Percentiles rank a stretch among this genome's conserved stretches.
Evolutionary conservation across 768 basidiomycete genomes (phyloP).

Genomic region (Pleurotus salmoneostramineus): DNA sequence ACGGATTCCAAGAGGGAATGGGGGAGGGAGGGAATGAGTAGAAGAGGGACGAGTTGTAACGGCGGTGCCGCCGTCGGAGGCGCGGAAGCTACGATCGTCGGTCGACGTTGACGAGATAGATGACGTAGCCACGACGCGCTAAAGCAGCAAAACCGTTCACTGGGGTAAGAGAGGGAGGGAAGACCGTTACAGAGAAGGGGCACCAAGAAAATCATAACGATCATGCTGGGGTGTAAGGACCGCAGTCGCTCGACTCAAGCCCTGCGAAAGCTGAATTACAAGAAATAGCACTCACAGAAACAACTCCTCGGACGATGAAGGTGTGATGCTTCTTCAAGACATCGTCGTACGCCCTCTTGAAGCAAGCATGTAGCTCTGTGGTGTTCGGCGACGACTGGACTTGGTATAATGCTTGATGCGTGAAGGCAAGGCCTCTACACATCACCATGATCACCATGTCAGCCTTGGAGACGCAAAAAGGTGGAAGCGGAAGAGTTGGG

Average conservation of each 20-base stretch:
- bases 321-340: constrained; percentile 65
- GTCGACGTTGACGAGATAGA: neutral
- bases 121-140: no score
- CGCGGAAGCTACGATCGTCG: neutral
- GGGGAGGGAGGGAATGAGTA: constrained; percentile 1
- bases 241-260: neutral
- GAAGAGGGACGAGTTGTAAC: constrained; percentile 5
- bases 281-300: constrained; percentile 40
- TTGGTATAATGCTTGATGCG: constrained; percentile 62
- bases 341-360: constrained; percentile 66
- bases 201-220: neutral
- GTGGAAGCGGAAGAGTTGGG: neutral
- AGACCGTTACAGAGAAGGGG: neutral
- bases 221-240: neutral
- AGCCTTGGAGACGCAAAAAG: neutral
- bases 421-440: constrained; percentile 61
- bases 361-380: constrained; percentile 61
- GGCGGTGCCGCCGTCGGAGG: no score
- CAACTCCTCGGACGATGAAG: constrained; percentile 62
- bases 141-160: neutral
- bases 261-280: neutral
- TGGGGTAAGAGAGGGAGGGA: neutral
- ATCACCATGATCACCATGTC: no score
- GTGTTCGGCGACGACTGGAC: constrained; percentile 47
- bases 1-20: neutral